Base-by-base conservation (phyloP, 2,329 filamentous ascomycete species). In the Colletotrichum higginsianum region DNA sequence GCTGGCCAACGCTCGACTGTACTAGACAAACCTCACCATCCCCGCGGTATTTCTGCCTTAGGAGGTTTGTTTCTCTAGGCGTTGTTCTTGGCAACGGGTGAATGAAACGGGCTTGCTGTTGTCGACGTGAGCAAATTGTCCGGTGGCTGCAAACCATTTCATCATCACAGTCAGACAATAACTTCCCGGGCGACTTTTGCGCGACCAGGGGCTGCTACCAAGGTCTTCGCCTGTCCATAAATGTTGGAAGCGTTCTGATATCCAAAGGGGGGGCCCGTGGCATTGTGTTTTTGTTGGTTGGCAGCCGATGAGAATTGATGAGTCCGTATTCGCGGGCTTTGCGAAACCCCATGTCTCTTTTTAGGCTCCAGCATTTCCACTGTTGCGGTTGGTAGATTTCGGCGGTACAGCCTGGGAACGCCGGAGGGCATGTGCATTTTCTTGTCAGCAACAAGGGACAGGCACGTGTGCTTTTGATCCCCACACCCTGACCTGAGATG, bases 311-410 rank as follows among this genome's bases (percentile, higher is more conserved):
- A 49, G 64, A 38, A 46, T 35, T 18, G 38, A 35, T 62, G 47
- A 49, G 44, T 47, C 38, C 50, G 42, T 62, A 67, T 67, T 57
- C 68, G 64, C 64, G 44, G 57, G 13, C 42, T 67, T 52, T 66
- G 68, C 57, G 58, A 57, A 62, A 67, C 57, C 53, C 64, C 64
- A 67, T 8, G 9, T 71, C 58, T 68, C 66, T 49, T 40, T 71
- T 65, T 26, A 71, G 68, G 68, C 68, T 71, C 58, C 68, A 71
- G 65, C 50, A 71, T 68, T 71, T 44, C 50, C 57, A 55, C 44
- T 23, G 38, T 40, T 68, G 53, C 52, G 68, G 61, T 60, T 71
- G 68, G 58, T 52, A 55, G 68, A 47, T 18, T 47, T 38, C 35
- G 57, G 42, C 35, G 57, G 50, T 30, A 67, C 47, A 71, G 64